Percentiles rank a stretch among this genome's conserved stretches.
phyloP scores from a whole-genome alignment of 129 eudicot genomes.

The Escallonia rubra region DNA sequence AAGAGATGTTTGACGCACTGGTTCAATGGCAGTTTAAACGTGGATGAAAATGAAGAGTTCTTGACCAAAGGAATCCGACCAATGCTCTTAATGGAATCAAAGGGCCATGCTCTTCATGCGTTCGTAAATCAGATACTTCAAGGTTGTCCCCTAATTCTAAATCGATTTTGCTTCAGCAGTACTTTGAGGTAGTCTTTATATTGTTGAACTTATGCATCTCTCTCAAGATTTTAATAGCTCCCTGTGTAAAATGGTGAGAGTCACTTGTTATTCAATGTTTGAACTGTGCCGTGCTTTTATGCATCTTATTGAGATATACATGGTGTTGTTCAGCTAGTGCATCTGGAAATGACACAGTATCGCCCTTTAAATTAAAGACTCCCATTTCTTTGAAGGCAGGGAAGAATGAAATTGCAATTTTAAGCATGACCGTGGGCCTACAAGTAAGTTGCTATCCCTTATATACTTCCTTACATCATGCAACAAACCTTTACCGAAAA shows the following conservation, averaged over 20 bases:
- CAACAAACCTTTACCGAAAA: background rate
- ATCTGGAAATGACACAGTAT: constrained; percentile 76
- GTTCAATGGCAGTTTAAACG: constrained; percentile 41
- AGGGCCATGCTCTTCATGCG: constrained; percentile 88
- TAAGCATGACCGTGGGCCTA: constrained; percentile 90
- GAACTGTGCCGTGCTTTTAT: background rate
- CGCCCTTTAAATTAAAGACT: constrained; percentile 49
- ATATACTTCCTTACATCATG: background rate
- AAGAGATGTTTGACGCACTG: background rate
- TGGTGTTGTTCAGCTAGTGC: constrained; percentile 56
- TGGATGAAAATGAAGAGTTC: constrained; percentile 52
- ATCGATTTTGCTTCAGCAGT: background rate
- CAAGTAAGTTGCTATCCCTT: constrained; percentile 43
- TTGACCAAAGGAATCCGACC: constrained; percentile 47
- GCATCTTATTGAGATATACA: constrained; percentile 13
- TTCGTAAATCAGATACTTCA: constrained; percentile 73
- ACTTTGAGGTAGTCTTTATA: background rate
- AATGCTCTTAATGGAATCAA: constrained; percentile 59
- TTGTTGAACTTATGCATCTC: too few relatives aligned
- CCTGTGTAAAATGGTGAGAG: background rate
- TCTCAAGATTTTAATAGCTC: background rate
- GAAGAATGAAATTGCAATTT: constrained; percentile 74
- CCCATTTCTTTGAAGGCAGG: constrained; percentile 68
- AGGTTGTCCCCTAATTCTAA: constrained; percentile 35
- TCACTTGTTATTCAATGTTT: background rate